These are phyloP conservation scores for Mycena rosella DNA, from an alignment of 768 basidiomycete genomes.

Conservation along the genomic window DNA sequence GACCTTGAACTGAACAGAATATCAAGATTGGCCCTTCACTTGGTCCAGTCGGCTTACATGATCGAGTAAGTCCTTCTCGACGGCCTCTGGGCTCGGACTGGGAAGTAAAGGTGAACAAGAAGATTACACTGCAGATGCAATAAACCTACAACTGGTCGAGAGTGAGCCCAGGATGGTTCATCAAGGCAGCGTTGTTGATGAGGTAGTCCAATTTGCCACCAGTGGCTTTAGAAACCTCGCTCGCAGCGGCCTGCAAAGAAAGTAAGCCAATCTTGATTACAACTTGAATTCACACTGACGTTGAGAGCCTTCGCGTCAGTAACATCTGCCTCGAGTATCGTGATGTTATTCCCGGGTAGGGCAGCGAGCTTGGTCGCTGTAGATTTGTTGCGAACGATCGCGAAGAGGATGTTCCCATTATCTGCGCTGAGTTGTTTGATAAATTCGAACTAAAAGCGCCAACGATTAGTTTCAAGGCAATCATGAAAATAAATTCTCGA, in stretches of 20 bases:
- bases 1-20: not conserved
- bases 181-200: constrained; percentile 17
- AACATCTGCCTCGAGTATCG: constrained; percentile 14
- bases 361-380: not conserved
- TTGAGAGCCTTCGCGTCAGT: constrained; percentile 7
- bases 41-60: not conserved
- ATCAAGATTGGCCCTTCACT: not conserved
- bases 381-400: not conserved
- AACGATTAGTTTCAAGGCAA: not conserved
- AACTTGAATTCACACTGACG: not conserved
- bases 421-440: constrained; percentile 19
- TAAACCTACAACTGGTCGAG: constrained; percentile 3
- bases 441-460: constrained; percentile 14
- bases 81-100: constrained; percentile 6
- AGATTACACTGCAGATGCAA: not conserved
- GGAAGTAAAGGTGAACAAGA: not conserved
- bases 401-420: constrained; percentile 4
- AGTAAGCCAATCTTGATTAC: not conserved
- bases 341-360: constrained; percentile 5
- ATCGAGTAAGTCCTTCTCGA: constrained; percentile 17
- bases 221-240: constrained; percentile 3
- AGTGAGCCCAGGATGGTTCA: not conserved
- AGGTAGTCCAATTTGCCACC: constrained; percentile 19
- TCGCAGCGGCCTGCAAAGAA: constrained; percentile 6
- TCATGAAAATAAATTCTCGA: not conserved